These are phyloP conservation scores for Lithospermum erythrorhizon DNA, from an alignment of 257 asterid genomes.

Conservation along the genomic window DNA sequence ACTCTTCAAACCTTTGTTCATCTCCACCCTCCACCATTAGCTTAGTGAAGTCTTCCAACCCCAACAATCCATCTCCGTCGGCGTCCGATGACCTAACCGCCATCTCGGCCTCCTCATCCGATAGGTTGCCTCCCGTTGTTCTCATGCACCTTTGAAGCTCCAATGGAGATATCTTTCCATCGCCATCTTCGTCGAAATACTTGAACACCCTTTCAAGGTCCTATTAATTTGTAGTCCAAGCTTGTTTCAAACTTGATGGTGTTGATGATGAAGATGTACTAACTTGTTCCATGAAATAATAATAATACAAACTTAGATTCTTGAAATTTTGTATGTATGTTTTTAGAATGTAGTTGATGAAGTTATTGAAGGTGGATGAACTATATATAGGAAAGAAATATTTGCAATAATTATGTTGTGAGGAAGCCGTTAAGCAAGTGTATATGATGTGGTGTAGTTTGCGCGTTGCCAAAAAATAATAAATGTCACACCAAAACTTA, in stretches of 20 bases:
- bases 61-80: slow-evolving; percentile 44
- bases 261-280: background rate
- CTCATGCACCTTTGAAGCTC: slow-evolving; percentile 21
- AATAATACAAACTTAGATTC: background rate
- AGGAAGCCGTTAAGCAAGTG: background rate
- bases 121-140: slow-evolving; percentile 15
- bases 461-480: no score
- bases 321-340: background rate
- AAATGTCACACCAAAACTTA: background rate
- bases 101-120: slow-evolving; percentile 33
- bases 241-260: background rate
- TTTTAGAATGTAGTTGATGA: background rate
- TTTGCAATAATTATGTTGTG: background rate
- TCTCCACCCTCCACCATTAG: slow-evolving; percentile 41
- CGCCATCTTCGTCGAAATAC: slow-evolving; percentile 27
- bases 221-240: background rate
- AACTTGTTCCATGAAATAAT: background rate
- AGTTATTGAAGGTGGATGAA: no score
- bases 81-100: slow-evolving; percentile 31
- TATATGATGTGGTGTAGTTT: no score
- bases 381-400: background rate
- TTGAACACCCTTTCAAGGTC: slow-evolving; percentile 18
- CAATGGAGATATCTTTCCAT: slow-evolving; percentile 25
- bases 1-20: slow-evolving; percentile 37
- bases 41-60: slow-evolving; percentile 41